Evolutionary conservation across 2,329 filamentous ascomycete genomes (phyloP), one percentile per base, ranked within the genome.

Genomic region (Tolypocladium paradoxum): DNA sequence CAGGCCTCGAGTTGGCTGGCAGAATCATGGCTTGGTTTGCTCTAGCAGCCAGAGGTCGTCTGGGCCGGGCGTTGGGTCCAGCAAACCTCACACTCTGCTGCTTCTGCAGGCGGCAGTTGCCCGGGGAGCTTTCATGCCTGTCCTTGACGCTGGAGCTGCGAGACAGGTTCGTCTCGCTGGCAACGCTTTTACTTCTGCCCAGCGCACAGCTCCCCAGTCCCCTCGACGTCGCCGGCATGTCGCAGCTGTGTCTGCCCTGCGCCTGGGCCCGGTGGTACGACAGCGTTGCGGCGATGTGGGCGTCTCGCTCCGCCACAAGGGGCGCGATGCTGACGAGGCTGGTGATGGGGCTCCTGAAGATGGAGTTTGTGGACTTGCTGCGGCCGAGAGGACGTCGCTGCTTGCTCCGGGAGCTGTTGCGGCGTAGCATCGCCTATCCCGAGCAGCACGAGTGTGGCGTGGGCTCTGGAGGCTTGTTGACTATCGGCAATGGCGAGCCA

Each of bases 271-370:
- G 73, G 7, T 70, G 65, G 62, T 80, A 87, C 1, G 84, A 85
- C 60, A 83, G 70, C 35, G 73, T 70, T 8, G 84, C 84, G 24
- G 84, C 84, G 38, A 78, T 74, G 38, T 81, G 76, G 8, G 84
- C 84, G 64, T 86, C 80, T 52, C 79, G 72, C 49, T 78, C 74
- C 2, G 78, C 77, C 4, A 69, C 64, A 12, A 65, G 67, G 1
- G 76, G 75, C 58, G 75, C 69, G 46, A 82, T 77, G 50, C 75
- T 70, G 49, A 78, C 71, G 22, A 78, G 65, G 1, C 58, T 55
- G 54, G 70, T 67, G 22, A 74, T 69, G 33, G 73, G 71, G 49
- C 72, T 72, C 33, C 57, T 57, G 9, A 45, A 48, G 14, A 73
- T 67, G 35, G 77, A 78, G 54, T 69, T 73, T n/a, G 72, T 72